Conservation (phyloP, 2,329 filamentous ascomycete genomes). For the Fusarium odoratissimum region DNA sequence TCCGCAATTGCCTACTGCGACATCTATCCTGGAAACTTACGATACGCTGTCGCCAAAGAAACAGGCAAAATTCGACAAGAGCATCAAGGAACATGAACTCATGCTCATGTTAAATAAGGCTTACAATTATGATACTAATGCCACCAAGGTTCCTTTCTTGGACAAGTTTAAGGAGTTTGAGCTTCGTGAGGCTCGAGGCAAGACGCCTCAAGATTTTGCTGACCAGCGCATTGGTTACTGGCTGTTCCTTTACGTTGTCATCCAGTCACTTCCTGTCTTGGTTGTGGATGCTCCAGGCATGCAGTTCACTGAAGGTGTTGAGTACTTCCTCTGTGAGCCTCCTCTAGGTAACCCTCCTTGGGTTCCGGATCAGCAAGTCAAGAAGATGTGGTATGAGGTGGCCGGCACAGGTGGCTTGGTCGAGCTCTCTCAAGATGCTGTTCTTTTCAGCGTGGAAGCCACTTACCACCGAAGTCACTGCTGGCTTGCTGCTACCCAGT, state of each 20-base stretch:
- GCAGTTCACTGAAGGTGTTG: conserved; percentile 75
- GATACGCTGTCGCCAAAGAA: conserved; percentile 76
- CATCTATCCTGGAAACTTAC: conserved; percentile 73
- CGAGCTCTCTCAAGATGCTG: conserved; percentile 69
- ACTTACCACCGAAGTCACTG: conserved; percentile 69
- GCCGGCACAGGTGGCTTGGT: conserved; percentile 71
- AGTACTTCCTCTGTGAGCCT: conserved; percentile 85
- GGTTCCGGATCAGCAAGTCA: conserved; percentile 72
- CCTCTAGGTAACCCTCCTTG: conserved; percentile 79
- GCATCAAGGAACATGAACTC: conserved; percentile 82
- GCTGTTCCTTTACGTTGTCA: conserved; percentile 82
- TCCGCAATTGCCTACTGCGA: conserved; percentile 79
- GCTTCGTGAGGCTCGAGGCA: conserved; percentile 72
- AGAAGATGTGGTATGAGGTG: conserved; percentile 80
- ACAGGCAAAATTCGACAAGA: conserved; percentile 77
- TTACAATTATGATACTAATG: conserved; percentile 80
- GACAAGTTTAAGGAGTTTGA: conserved; percentile 79
- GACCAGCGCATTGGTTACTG: conserved; percentile 82
- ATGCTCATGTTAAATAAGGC: conserved; percentile 80
- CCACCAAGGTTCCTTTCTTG: conserved; percentile 70
- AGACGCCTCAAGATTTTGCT: conserved; percentile 72
- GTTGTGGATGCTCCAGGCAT: conserved; percentile 80
- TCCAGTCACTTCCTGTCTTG: conserved; percentile 82
- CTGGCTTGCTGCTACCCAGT: conserved; percentile 64
- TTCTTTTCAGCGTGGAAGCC: conserved; percentile 71